Evolutionary conservation across 768 basidiomycete species (phyloP), one percentile per base, ranked within the genome.

Genomic region (Mycena amicta): DNA sequence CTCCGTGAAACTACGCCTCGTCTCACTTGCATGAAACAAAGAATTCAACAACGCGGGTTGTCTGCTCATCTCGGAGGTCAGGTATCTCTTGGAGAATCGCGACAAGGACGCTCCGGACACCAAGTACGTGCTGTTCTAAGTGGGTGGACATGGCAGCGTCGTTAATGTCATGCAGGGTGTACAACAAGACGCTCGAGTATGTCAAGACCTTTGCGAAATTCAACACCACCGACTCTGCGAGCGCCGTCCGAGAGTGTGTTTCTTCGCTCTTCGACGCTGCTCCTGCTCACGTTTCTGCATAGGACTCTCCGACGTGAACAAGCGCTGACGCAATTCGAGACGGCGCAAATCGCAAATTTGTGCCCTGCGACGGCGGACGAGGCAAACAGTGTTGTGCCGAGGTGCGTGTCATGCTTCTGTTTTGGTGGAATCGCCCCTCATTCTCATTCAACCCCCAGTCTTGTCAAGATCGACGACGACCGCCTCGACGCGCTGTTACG

Each of bases 21-120:
- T n/a, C 29, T 3, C 55, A 28, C 52, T 40, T 28, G 18, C 33
- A 8, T 37, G 61, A n/a, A n/a, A n/a, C n/a, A 93, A 43, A 59
- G 93, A 93, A 70, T 95, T 95, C 76, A 92, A 92, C 76, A 92
- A 93, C 62, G 90, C 90, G 4, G 92, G 91, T 79, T 93, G 90
- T 72, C 72, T 96, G 68, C 82, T 94, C 66, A 93, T 95, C 59
- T 93, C 92, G 1, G 94, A 96, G 69, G 94, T 95, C 70, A 93
- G 93, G 69, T 91, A 94, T 70, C 76, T 96, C 49, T 78, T 96
- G 28, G 92, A 93, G 73, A 90, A 91, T 77, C 78, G 91, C 64
- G 88, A 92, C 74, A 90, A 93, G 72, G 89, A 91, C 67, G 89
- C 90, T 2, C 92, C 92, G 6, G 92, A 93, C 67, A 93, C 91